These are phyloP conservation scores for Zangia roseola DNA, from an alignment of 768 basidiomycete species.

Conservation along the genomic window DNA sequence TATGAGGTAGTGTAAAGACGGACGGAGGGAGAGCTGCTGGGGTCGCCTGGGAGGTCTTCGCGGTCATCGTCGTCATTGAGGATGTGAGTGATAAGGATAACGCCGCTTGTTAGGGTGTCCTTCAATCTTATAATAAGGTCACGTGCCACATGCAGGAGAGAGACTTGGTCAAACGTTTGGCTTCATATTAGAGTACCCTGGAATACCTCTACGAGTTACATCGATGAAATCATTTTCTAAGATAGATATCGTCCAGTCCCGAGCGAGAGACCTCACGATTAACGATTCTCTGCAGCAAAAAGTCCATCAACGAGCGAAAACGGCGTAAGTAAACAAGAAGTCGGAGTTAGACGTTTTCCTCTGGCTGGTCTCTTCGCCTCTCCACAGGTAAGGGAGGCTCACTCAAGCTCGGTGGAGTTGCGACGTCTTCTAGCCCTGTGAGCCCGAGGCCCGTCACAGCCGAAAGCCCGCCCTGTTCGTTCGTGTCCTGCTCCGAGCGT, in stretches of 20 bases:
- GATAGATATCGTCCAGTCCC: not conserved
- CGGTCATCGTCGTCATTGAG: constrained; percentile 13
- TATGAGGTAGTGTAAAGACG: constrained; percentile 87
- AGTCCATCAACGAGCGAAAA: not conserved
- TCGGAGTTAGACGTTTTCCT: not conserved
- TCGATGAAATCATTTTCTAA: not conserved
- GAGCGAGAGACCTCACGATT: not conserved
- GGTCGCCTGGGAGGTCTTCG: constrained; percentile 32
- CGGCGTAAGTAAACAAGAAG: not conserved
- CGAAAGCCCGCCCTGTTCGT: constrained; percentile 19
- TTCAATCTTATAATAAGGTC: no score
- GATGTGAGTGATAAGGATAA: not conserved
- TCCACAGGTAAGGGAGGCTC: constrained; percentile 10
- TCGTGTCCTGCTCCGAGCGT: constrained; percentile 1
- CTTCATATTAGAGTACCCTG: no score
- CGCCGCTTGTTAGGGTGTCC: no score
- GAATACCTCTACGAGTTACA: not conserved
- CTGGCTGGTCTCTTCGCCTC: constrained; percentile 7
- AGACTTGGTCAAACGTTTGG: no score
- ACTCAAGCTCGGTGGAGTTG: constrained; percentile 6
- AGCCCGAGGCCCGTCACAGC: constrained; percentile 31
- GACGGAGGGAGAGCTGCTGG: constrained; percentile 61
- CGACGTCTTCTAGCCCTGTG: constrained; percentile 19
- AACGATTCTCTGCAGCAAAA: not conserved
- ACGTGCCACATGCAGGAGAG: no score